Percentiles rank a stretch among this genome's conserved stretches.
Conservation (phyloP, 2,329 filamentous ascomycete genomes). For the Aschersonia sp. region DNA sequence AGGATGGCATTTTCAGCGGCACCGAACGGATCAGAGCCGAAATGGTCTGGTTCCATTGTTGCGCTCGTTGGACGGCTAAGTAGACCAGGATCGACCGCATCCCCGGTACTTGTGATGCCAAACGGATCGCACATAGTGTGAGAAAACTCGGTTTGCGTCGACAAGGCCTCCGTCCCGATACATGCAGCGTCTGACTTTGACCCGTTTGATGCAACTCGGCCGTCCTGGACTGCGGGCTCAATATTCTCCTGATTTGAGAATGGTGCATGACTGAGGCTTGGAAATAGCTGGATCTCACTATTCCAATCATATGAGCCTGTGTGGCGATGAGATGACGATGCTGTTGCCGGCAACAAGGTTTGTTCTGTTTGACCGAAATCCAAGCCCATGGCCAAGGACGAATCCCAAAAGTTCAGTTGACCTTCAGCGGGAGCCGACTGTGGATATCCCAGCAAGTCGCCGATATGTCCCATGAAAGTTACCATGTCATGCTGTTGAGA, state of each 20-base stretch:
- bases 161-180: constrained; percentile 7
- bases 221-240: constrained; percentile 24
- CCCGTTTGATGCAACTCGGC: constrained; percentile 36
- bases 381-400: constrained; percentile 38
- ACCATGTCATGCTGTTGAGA: constrained; percentile 34
- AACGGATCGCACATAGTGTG: constrained; percentile 33
- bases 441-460: constrained; percentile 45
- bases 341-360: constrained; percentile 24
- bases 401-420: constrained; percentile 43
- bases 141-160: constrained; percentile 25
- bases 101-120: constrained; percentile 26
- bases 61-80: constrained; percentile 37
- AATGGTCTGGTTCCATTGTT: constrained; percentile 24
- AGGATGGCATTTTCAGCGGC: constrained; percentile 14
- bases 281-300: constrained; percentile 39
- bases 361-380: constrained; percentile 36
- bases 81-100: constrained; percentile 44
- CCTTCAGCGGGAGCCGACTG: constrained; percentile 41
- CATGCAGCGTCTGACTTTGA: constrained; percentile 16
- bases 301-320: constrained; percentile 44
- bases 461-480: constrained; percentile 28
- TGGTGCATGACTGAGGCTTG: constrained; percentile 24
- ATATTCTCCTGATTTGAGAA: constrained; percentile 21
- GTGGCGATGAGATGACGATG: constrained; percentile 24
- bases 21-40: constrained; percentile 13